phyloP scores from a whole-genome alignment of 2,329 filamentous ascomycete species.

The Arthrobotrys pseudoclavata region DNA sequence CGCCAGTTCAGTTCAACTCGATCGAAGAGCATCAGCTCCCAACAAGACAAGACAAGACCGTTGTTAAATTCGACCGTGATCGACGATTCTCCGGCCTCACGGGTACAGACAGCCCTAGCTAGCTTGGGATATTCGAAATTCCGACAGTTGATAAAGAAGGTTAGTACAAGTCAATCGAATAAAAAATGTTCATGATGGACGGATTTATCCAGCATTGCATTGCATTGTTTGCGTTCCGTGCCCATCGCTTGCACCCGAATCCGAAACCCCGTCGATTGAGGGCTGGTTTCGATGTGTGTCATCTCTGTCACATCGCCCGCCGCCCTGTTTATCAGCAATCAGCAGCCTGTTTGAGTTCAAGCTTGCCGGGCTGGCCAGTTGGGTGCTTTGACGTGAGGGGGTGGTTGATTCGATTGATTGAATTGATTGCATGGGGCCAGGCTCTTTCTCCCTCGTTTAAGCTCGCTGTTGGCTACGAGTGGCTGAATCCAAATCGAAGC shows the following conservation, averaged over 20 bases:
- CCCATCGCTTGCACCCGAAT: slow-evolving; percentile 51
- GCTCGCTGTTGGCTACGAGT: slow-evolving; percentile 6
- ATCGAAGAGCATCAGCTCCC: slow-evolving; percentile 6
- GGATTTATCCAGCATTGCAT: slow-evolving; percentile 36
- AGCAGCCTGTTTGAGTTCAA: slow-evolving; percentile 7
- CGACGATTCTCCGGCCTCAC: slow-evolving; percentile 20
- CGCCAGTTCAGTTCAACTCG: slow-evolving; percentile 5
- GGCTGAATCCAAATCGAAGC: slow-evolving; percentile 7
- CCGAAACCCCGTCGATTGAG: slow-evolving; percentile 53
- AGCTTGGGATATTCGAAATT: slow-evolving; percentile 13
- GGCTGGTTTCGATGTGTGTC: slow-evolving; percentile 54
- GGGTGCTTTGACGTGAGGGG: slow-evolving; percentile 24
- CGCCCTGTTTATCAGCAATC: slow-evolving; percentile 31
- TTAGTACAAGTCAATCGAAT: slow-evolving; percentile 17
- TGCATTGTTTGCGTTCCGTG: slow-evolving; percentile 48
- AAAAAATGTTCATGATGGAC: slow-evolving; percentile 6
- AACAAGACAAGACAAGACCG: slow-evolving; percentile 5
- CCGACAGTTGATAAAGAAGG: slow-evolving; percentile 24
- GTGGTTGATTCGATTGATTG: slow-evolving; percentile 36
- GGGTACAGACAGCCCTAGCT: slow-evolving; percentile 21
- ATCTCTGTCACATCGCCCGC: slow-evolving; percentile 48
- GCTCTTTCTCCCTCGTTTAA: slow-evolving; percentile 25
- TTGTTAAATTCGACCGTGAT: slow-evolving; percentile 14
- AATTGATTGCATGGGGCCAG: slow-evolving; percentile 20
- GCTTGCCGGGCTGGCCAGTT: slow-evolving; percentile 11